Percentiles rank a stretch among this genome's conserved stretches.
Conservation (phyloP, 345 rosid genomes). For the Populus pruinosa region DNA sequence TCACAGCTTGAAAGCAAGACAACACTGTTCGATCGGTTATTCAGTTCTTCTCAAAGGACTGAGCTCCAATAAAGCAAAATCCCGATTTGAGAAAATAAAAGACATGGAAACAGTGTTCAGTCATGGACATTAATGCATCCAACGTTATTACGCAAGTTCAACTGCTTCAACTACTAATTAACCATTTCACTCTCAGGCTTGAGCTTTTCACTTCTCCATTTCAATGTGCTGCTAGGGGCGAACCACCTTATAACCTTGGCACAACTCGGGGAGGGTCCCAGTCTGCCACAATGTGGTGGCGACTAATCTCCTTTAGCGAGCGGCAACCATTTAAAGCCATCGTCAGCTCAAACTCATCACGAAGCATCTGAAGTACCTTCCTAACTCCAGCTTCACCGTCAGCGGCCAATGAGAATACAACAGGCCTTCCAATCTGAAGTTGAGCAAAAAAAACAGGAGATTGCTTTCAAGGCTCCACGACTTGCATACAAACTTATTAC, state of each 20-base stretch:
- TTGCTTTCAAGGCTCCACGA: too few relatives aligned
- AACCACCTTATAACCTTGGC: slow-evolving; percentile 13
- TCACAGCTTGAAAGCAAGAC: neutral
- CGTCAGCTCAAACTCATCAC: slow-evolving; percentile 79
- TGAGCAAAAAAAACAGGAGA: too few relatives aligned
- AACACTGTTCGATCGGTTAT: neutral
- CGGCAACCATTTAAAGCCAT: slow-evolving; percentile 92
- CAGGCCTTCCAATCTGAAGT: slow-evolving; percentile 84
- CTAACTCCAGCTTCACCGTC: slow-evolving; percentile 71
- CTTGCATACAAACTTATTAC: too few relatives aligned
- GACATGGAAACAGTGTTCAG: slow-evolving; percentile 6
- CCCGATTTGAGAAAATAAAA: neutral
- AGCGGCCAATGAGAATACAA: slow-evolving; percentile 72
- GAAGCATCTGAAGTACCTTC: slow-evolving; percentile 73
- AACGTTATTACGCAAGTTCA: neutral
- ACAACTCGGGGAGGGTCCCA: slow-evolving; percentile 54
- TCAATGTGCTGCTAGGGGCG: neutral
- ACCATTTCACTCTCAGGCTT: neutral
- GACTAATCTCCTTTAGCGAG: slow-evolving; percentile 74
- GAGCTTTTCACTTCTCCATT: neutral
- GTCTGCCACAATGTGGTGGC: slow-evolving; percentile 60
- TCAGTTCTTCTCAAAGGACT: neutral
- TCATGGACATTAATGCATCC: neutral
- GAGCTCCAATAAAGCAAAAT: neutral
- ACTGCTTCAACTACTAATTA: slow-evolving; percentile 5